phyloP scores from a whole-genome alignment of 805 yeast species.

The Ascoidea rubescens region DNA sequence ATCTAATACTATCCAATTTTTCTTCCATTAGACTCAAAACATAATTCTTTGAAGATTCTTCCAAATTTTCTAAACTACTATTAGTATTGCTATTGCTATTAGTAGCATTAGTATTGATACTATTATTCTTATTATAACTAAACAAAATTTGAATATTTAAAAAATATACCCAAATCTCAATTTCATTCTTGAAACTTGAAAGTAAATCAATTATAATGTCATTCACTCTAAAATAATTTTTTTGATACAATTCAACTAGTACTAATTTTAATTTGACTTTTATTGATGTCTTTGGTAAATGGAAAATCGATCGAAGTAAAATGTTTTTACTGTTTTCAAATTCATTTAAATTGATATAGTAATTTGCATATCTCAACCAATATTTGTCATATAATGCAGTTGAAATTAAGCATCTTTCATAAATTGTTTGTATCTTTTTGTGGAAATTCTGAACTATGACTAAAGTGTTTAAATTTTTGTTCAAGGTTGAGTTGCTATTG shows the following conservation, averaged over 20 bases:
- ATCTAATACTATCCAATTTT: neutral
- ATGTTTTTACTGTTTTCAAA: conserved; percentile 24
- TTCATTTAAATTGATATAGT: conserved; percentile 18
- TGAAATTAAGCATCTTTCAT: conserved; percentile 33
- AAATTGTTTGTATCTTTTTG: conserved; percentile 12
- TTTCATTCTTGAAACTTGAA: conserved; percentile 4
- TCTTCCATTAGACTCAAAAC: conserved; percentile 2
- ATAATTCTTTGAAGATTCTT: conserved; percentile 1
- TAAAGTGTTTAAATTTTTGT: conserved; percentile 14
- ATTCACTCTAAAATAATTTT: conserved; percentile 3
- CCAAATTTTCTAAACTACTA: neutral
- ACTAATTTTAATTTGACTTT: conserved; percentile 5
- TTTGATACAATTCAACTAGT: conserved; percentile 4
- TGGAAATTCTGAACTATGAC: conserved; percentile 11
- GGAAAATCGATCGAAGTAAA: conserved; percentile 22
- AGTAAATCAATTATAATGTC: conserved; percentile 3
- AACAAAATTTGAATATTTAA: conserved; percentile 6
- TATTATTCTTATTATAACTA: neutral
- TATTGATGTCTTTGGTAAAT: conserved; percentile 8
- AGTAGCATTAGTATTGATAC: neutral
- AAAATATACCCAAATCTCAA: conserved; percentile 7
- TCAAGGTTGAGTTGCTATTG: conserved; percentile 10
- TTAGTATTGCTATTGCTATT: neutral
- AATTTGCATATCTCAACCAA: conserved; percentile 38
- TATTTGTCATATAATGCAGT: conserved; percentile 30